Conservation (phyloP, 2,329 filamentous ascomycete genomes). For the Ophiocordyceps sinensis region DNA sequence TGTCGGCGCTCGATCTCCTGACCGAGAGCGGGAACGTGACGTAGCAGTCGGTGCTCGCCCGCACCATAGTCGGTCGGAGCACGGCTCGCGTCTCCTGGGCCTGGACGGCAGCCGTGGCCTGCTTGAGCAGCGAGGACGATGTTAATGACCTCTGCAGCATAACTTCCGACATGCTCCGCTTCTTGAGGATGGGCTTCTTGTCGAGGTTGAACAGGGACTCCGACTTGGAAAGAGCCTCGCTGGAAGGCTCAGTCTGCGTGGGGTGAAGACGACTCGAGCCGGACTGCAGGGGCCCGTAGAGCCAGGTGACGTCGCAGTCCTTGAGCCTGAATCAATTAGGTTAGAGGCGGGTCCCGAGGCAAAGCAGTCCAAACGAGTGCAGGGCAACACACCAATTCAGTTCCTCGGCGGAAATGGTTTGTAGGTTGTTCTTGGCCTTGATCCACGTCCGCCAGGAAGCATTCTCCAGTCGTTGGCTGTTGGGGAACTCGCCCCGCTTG, state of each 20-base stretch:
- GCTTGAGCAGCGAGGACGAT: slow-evolving; percentile 75
- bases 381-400: slow-evolving; percentile 61
- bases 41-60: slow-evolving; percentile 57
- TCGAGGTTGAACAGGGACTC: slow-evolving; percentile 48
- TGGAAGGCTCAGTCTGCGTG: slow-evolving; percentile 25
- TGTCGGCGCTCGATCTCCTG: slow-evolving; percentile 44
- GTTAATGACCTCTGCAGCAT: slow-evolving; percentile 86
- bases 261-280: slow-evolving; percentile 42
- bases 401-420: slow-evolving; percentile 78
- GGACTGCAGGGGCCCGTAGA: slow-evolving; percentile 84
- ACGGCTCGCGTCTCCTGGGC: slow-evolving; percentile 53
- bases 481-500: slow-evolving; percentile 63
- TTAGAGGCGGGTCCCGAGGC: background rate
- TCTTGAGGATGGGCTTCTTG: slow-evolving; percentile 91
- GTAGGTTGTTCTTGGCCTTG: slow-evolving; percentile 76
- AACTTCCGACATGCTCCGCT: slow-evolving; percentile 88
- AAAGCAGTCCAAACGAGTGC: background rate
- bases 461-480: slow-evolving; percentile 76
- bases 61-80: slow-evolving; percentile 41
- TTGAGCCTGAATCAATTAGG: slow-evolving; percentile 53
- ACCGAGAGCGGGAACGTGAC: slow-evolving; percentile 49
- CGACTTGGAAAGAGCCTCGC: slow-evolving; percentile 33
- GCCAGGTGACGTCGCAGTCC: slow-evolving; percentile 93
- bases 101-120: slow-evolving; percentile 74
- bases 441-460: slow-evolving; percentile 96